A percentile compares a stretch with the other conserved stretches of the same genome.
These are phyloP conservation scores for Tritrichomonas foetus DNA, from an alignment of 208 protist species.

Conservation along the genomic window DNA sequence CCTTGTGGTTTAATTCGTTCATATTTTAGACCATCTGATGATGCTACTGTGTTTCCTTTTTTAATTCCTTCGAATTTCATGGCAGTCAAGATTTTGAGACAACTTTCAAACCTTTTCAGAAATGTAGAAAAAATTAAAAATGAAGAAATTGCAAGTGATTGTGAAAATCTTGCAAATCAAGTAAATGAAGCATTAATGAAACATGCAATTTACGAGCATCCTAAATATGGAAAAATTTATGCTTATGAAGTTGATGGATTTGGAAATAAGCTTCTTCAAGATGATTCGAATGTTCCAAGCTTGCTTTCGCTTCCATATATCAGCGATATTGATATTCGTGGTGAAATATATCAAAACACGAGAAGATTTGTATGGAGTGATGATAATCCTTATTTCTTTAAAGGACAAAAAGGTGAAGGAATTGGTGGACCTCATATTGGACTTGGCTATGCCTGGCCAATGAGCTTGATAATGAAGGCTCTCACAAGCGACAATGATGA, in stretches of 20 bases:
- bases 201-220: conserved; percentile 30
- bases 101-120: neutral
- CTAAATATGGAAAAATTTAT: conserved; percentile 41
- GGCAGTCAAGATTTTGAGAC: neutral
- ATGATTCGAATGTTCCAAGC: conserved; percentile 52
- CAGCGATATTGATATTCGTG: neutral
- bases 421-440: conserved; percentile 48
- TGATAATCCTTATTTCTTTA: conserved; percentile 52
- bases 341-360: conserved; percentile 48
- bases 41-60: conserved; percentile 44
- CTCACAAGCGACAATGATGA: conserved; percentile 44
- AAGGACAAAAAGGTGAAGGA: conserved; percentile 41
- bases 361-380: conserved; percentile 27
- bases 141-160: neutral
- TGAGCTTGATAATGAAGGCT: conserved; percentile 41
- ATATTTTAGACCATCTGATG: conserved; percentile 49
- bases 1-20: conserved; percentile 31
- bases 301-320: conserved; percentile 49
- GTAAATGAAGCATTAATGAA: neutral
- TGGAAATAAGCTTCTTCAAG: conserved; percentile 47
- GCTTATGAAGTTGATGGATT: conserved; percentile 54
- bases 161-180: no score
- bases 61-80: conserved; percentile 49
- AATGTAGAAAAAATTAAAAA: conserved; percentile 35
- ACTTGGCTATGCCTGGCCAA: conserved; percentile 42